Evolutionary conservation across 179 eudicot genomes (phyloP).

Genomic region (Spergularia azorica): DNA sequence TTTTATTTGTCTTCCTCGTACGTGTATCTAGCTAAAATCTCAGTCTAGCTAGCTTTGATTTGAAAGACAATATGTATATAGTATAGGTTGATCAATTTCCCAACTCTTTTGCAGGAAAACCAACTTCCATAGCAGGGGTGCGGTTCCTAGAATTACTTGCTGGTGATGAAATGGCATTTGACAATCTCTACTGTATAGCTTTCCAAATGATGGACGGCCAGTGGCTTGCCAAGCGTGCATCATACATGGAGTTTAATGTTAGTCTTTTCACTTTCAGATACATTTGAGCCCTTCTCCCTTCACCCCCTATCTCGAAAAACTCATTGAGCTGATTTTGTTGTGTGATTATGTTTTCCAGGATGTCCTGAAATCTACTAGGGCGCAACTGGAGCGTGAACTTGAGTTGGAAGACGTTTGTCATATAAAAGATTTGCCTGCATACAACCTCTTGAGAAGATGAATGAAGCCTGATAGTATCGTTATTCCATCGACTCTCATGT

Average conservation of each 20-base stretch:
- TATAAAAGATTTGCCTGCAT: slow-evolving; percentile 84
- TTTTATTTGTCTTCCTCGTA: no score
- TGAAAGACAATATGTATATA: background rate
- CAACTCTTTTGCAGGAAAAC: slow-evolving; percentile 61
- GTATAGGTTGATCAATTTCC: background rate
- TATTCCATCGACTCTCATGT: background rate
- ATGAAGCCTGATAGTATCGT: slow-evolving; percentile 11
- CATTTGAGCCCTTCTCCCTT: background rate
- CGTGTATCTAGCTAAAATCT: no score
- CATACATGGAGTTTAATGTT: slow-evolving; percentile 97
- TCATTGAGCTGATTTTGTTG: background rate
- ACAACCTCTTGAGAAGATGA: slow-evolving; percentile 59
- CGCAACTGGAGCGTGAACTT: slow-evolving; percentile 87
- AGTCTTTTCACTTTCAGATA: slow-evolving; percentile 7
- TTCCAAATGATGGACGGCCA: slow-evolving; percentile 92
- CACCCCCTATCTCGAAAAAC: background rate
- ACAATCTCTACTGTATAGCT: slow-evolving; percentile 82
- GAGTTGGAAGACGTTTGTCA: slow-evolving; percentile 63
- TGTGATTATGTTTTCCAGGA: slow-evolving; percentile 47
- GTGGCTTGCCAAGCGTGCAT: slow-evolving; percentile 96
- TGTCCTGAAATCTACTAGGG: slow-evolving; percentile 82
- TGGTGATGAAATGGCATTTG: slow-evolving; percentile 89
- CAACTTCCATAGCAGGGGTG: slow-evolving; percentile 56
- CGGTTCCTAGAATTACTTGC: slow-evolving; percentile 73
- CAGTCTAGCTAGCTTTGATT: no score